Percentiles rank a stretch among this genome's conserved stretches.
phyloP scores from a whole-genome alignment of 768 basidiomycete genomes.

The Russula vinacea region DNA sequence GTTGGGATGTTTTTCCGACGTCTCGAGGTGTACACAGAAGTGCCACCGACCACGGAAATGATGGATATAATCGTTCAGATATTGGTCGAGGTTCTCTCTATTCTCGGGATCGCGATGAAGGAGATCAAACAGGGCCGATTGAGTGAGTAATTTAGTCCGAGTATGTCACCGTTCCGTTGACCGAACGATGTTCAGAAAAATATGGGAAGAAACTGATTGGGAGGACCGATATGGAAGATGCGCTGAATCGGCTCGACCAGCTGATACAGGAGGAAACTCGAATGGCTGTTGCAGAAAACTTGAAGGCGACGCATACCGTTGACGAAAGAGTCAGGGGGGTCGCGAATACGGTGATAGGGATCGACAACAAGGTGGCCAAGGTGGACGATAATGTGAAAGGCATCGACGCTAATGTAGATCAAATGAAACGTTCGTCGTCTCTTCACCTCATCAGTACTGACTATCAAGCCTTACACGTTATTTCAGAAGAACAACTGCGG shows the following conservation, averaged over 20 bases:
- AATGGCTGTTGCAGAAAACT: neutral
- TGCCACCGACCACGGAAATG: neutral
- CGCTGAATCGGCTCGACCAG: neutral
- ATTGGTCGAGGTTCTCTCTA: neutral
- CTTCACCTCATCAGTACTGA: neutral
- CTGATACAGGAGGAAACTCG: conserved; percentile 2
- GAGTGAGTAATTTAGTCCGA: neutral
- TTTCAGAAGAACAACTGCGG: neutral
- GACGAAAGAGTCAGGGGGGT: neutral
- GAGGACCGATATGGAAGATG: conserved; percentile 1
- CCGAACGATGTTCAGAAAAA: neutral
- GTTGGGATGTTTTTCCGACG: neutral
- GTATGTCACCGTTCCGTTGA: neutral
- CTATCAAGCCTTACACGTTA: neutral
- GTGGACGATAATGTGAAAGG: too few species aligned
- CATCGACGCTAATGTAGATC: neutral
- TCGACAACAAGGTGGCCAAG: neutral
- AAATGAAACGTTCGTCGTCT: neutral
- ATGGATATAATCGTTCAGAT: neutral
- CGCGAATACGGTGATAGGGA: neutral
- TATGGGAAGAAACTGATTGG: neutral
- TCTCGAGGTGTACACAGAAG: neutral
- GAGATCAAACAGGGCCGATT: neutral
- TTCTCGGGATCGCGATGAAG: neutral
- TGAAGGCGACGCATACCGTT: neutral